Percentiles rank a stretch among this genome's conserved stretches.
These are phyloP conservation scores for Pythium grandisporangium DNA, from an alignment of 352 stramenopile genomes.

Conservation along the genomic window DNA sequence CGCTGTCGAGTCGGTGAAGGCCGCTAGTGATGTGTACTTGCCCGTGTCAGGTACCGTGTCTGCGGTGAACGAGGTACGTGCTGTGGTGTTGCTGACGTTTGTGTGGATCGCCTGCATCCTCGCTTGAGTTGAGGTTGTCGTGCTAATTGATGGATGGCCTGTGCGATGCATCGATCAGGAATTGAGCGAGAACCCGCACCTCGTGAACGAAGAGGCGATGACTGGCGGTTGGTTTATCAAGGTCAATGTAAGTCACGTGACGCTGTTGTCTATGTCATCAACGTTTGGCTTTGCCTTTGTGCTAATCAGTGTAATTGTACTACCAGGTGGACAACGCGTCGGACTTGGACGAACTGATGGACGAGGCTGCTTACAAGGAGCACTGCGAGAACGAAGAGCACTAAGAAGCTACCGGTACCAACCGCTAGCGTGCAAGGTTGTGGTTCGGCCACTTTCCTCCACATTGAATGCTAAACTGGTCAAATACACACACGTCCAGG, in stretches of 20 bases:
- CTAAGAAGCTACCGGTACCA: slow-evolving; percentile 19
- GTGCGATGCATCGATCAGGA: slow-evolving; percentile 18
- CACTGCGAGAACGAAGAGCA: slow-evolving; percentile 82
- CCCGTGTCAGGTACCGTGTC: slow-evolving; percentile 90
- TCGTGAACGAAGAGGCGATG: slow-evolving; percentile 86
- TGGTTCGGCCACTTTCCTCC: no score
- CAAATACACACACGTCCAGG: no score
- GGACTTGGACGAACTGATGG: slow-evolving; percentile 73
- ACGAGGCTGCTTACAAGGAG: slow-evolving; percentile 81
- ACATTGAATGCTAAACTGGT: no score
- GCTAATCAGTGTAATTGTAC: no score
- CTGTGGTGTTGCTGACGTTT: no score
- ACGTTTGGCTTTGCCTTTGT: no score
- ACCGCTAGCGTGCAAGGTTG: no score
- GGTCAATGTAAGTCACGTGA: slow-evolving; percentile 70
- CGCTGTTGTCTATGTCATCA: neutral
- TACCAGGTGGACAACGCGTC: slow-evolving; percentile 51
- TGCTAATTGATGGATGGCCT: neutral
- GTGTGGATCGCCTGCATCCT: neutral
- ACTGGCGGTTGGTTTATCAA: slow-evolving; percentile 87
- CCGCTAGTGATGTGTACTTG: slow-evolving; percentile 95
- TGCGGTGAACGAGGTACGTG: slow-evolving; percentile 92
- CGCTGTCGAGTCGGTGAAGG: slow-evolving; percentile 98
- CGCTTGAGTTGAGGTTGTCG: no score
- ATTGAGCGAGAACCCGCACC: slow-evolving; percentile 67